These are phyloP conservation scores for Musa acuminata DNA, from an alignment of 176 grass and related monocot genomes.

Conservation along the genomic window DNA sequence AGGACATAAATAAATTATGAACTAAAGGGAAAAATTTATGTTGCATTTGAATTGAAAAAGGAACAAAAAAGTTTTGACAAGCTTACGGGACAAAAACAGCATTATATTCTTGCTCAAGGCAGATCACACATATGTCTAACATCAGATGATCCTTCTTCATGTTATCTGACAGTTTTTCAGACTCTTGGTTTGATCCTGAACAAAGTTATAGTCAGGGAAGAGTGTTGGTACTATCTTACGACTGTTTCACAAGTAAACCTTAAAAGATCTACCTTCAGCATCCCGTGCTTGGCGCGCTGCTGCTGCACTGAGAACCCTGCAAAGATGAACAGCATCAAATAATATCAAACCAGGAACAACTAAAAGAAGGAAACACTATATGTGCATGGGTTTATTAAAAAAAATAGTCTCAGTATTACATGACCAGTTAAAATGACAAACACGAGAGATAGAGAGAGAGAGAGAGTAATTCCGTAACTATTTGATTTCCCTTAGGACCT, in stretches of 20 bases:
- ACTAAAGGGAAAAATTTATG: background rate
- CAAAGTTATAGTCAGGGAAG: conserved; percentile 7
- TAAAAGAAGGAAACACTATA: background rate
- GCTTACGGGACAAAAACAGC: conserved; percentile 99
- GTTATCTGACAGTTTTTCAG: conserved; percentile 37
- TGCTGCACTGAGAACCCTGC: conserved; percentile 78
- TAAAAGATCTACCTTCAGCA: conserved; percentile 64
- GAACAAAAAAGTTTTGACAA: background rate
- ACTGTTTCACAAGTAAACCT: background rate
- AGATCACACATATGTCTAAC: conserved; percentile 95
- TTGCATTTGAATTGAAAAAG: background rate
- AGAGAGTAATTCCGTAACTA: no score
- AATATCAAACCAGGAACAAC: background rate
- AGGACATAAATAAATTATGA: background rate
- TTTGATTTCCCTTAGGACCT: no score
- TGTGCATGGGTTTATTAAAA: background rate
- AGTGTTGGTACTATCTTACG: no score
- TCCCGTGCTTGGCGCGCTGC: conserved; percentile 71
- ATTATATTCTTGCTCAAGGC: conserved; percentile 99
- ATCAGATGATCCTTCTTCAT: conserved; percentile 56
- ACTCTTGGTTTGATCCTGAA: conserved; percentile 37
- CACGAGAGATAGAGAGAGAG: background rate
- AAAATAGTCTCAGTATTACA: background rate
- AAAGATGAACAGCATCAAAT: background rate
- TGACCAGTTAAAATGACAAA: background rate